A percentile compares a stretch with the other conserved stretches of the same genome.
These are phyloP conservation scores for Aspergillus puulaauensis DNA, from an alignment of 2,329 filamentous ascomycete species.

Conservation along the genomic window DNA sequence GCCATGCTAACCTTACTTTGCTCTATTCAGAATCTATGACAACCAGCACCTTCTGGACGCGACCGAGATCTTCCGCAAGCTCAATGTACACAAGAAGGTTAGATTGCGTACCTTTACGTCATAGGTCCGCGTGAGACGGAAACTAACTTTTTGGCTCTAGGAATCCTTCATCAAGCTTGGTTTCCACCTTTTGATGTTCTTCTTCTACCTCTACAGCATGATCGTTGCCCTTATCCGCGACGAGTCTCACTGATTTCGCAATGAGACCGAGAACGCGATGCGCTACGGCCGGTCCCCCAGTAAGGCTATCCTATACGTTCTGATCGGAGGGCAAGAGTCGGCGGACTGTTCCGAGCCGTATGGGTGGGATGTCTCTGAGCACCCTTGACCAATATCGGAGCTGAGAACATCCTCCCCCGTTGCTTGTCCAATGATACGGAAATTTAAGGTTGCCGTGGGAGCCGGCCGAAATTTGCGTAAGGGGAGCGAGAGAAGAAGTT, in stretches of 20 bases:
- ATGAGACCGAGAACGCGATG: constrained; percentile 41
- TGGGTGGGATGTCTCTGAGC: not conserved
- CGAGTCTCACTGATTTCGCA: constrained; percentile 71
- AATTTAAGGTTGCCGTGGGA: not conserved
- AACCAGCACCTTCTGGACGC: constrained; percentile 97
- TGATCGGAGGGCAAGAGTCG: not conserved
- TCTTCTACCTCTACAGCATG: constrained; percentile 99
- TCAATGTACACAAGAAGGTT: constrained; percentile 99
- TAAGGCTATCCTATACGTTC: constrained; percentile 7
- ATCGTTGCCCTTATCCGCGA: constrained; percentile 95
- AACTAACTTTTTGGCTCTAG: constrained; percentile 46
- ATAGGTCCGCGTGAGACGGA: not conserved
- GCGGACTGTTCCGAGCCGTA: not conserved
- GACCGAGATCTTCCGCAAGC: constrained; percentile 98
- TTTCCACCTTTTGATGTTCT: constrained; percentile 99
- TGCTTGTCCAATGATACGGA: constrained; percentile 1
- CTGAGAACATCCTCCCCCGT: not conserved
- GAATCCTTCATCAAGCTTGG: constrained; percentile 99
- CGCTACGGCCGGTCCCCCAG: constrained; percentile 30
- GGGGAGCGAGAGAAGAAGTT: not conserved
- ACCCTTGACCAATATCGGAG: not conserved
- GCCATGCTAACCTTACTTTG: constrained; percentile 22
- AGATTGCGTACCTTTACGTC: constrained; percentile 16
- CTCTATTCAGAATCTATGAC: constrained; percentile 74
- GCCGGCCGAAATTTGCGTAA: not conserved